Evolutionary conservation across 164 flowering plant genomes (phyloP), one percentile per base, ranked within the genome.

Genomic region (Taxillus chinensis): DNA sequence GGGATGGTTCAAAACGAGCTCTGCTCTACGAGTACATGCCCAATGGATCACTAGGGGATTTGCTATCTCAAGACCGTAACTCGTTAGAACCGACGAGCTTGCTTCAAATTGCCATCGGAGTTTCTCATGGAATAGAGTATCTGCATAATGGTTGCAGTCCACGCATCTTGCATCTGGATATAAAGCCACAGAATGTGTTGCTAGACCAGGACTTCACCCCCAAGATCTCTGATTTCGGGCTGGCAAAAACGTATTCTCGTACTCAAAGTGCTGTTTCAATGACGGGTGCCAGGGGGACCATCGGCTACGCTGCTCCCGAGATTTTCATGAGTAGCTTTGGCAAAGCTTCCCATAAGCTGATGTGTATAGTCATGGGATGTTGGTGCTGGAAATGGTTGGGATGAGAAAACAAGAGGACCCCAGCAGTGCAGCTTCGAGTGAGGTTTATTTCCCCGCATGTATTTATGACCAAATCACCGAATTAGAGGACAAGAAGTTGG

Each of bases 171-270:
- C 74, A 71, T 45, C 62, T 62, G 5, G 73, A 70, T 40, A 65
- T 70, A 49, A 72, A 72, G 51, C 75, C 75, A 3, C 68, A 68
- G 37, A 72, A 68, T 48, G 53, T 72, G 39, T 61, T 72, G 59
- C 63, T 72, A 16, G 71, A 72, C 54, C 16, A 62, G 2, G 14
- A 72, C 2, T 64, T 72, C 38, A 15, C 52, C 41, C 72, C 75
- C 0, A 72, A 65, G 54, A 68, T 72, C 39, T 68, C 72, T 6
- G 75, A 72, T 61, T 72, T 72, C 64, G 75, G 75, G 12, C 14
- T 72, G 51, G 69, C 75, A 40, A 72, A 68, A 39, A 5, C 55
- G 4, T 63, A 49, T 60, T 63, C 67, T 12, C 42, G 54, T 0
- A 57, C 16, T 5, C 59, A 37, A 2, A 72, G 65, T 8, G 56